phyloP scores from a whole-genome alignment of 257 asterid species.

The Orobanche coerulescens region DNA sequence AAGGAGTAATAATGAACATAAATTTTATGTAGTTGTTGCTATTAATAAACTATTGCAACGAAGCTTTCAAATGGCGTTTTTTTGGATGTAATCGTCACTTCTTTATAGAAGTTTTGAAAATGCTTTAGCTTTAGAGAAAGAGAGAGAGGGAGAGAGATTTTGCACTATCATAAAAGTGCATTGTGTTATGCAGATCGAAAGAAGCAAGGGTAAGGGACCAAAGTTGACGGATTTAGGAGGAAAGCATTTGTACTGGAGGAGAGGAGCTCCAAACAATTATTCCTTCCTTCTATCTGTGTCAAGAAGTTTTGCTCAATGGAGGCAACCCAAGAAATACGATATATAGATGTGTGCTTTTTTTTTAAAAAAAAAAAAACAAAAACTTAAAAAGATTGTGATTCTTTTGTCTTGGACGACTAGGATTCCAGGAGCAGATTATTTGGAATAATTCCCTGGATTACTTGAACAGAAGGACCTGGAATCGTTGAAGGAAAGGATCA shows the following conservation, averaged over 20 bases:
- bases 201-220: conserved; percentile 85
- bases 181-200: conserved; percentile 61
- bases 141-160: neutral
- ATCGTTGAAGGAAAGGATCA: conserved; percentile 18
- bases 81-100: neutral
- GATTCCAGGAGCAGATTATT: conserved; percentile 23
- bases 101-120: neutral
- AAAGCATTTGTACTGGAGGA: conserved; percentile 79
- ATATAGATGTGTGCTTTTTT: conserved; percentile 33
- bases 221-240: conserved; percentile 93
- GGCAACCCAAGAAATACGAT: conserved; percentile 72
- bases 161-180: neutral
- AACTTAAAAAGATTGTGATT: conserved; percentile 29
- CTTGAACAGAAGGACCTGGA: too few relatives aligned
- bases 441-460: too few relatives aligned
- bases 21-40: conserved; percentile 3
- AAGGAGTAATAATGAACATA: too few relatives aligned
- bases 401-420: conserved; percentile 25
- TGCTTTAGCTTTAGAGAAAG: neutral
- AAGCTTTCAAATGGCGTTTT: neutral
- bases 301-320: conserved; percentile 54
- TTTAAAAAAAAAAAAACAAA: too few relatives aligned
- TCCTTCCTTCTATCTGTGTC: conserved; percentile 59
- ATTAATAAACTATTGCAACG: neutral
- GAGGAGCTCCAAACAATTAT: conserved; percentile 45